Evolutionary conservation across 805 yeast species (phyloP), one percentile per base, ranked within the genome.

Genomic region (Metschnikowia gruessii): DNA sequence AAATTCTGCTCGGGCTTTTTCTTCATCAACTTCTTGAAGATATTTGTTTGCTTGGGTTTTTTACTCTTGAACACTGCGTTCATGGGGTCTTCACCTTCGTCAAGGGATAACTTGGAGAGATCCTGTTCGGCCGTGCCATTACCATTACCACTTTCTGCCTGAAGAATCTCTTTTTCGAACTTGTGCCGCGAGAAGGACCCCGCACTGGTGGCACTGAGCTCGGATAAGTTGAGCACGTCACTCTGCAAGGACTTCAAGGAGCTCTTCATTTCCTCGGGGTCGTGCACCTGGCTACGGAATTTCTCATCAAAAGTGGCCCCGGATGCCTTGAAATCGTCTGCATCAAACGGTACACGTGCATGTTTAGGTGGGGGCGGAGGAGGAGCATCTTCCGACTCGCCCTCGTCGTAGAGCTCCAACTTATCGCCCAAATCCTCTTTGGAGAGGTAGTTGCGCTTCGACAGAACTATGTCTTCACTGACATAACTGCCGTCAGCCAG

Each of bases 171-270:
- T 37, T 55, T 62, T 30, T 82, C 82, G 59, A 70, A 73, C 56
- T 77, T 84, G 61, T 88, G 95, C 58, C 95, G 77, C 38, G 83
- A 81, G 48, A 82, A 81, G 26, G 95, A 86, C 0, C 95, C 95
- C 1, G 96, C 95, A 52, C 94, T 84, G 0, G 96, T 86, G 4
- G 96, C 96, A 67, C 94, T 85, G 51, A 86, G 76, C 61, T 87
- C 94, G 30, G 90, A 83, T 45, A 71, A 58, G 44, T 71, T 72
- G 45, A 72, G 64, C 4, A 72, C 76, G 49, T 72, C 77, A 55
- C 76, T 70, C 55, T 72, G 79, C 39, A 72, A 59, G 2, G 75
- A 70, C 47, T 71, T 67, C 45, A 70, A 58, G 3, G 75, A 70
- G 46, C 62, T 67, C 40, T 66, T 69, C 49, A 70, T 58, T 31